Conservation (phyloP, 1,139 yeast species). For the Saccharomyces hybrid region DNA sequence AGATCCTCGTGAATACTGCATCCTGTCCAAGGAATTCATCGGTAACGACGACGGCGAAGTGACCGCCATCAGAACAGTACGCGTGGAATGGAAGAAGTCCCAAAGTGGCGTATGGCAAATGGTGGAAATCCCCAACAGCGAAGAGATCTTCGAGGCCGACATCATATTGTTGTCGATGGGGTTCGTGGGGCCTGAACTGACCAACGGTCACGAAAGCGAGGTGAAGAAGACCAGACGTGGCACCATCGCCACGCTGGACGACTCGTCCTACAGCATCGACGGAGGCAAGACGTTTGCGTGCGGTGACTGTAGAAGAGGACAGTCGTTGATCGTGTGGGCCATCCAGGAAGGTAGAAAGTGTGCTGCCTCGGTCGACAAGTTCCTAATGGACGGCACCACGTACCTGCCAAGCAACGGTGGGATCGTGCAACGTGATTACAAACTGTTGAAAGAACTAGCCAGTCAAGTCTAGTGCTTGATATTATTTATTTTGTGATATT, state of each 20-base stretch:
- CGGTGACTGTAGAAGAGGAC: slow-evolving; percentile 99
- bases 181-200: slow-evolving; percentile 83
- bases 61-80: slow-evolving; percentile 85
- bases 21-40: slow-evolving; percentile 88
- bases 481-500: slow-evolving; percentile 6
- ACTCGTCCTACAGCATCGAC: slow-evolving; percentile 64
- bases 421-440: slow-evolving; percentile 74
- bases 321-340: slow-evolving; percentile 98
- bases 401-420: slow-evolving; percentile 93
- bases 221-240: slow-evolving; percentile 80
- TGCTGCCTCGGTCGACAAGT: slow-evolving; percentile 86
- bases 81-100: slow-evolving; percentile 97
- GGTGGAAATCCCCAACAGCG: slow-evolving; percentile 95
- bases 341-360: slow-evolving; percentile 98
- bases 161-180: slow-evolving; percentile 95
- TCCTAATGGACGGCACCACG: slow-evolving; percentile 60
- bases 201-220: slow-evolving; percentile 52
- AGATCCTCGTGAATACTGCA: slow-evolving; percentile 96
- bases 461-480: slow-evolving; percentile 33
- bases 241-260: slow-evolving; percentile 63
- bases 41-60: slow-evolving; percentile 94
- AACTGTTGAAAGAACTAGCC: slow-evolving; percentile 65
- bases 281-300: slow-evolving; percentile 78
- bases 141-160: slow-evolving; percentile 91
- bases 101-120: slow-evolving; percentile 98